Base-by-base conservation (phyloP, 768 basidiomycete genomes). In the Aureoboletus auriporus region DNA sequence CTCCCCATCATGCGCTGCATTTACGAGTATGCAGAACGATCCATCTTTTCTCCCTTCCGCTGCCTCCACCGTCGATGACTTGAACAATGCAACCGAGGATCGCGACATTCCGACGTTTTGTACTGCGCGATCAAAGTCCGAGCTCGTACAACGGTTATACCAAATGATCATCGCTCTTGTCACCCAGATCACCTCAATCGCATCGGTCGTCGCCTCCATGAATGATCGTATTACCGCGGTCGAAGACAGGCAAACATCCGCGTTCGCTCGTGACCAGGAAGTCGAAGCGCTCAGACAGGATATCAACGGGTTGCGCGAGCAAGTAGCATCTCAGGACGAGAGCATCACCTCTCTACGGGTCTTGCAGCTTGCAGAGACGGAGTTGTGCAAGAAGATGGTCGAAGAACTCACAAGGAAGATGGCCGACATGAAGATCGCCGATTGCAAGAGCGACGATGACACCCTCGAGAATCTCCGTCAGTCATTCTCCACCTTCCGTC, bases 151-250 rank as follows among this genome's bases (percentile, higher is more conserved):
- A 30, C 17, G 36, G 52, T 16, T 64, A n/a, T 50, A 41, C 35
- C 47, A 17, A 16, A 13, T 49, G 16, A 20, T 43, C 17, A 17
- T 17, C 14, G 20, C 36, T 11, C 20, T 49, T 6, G 8, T 38
- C 35, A 9, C 42, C 13, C 51, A 47, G 44, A 36, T 53, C 17
- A 5, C 42, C 6, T 5, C 33, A 17, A 34, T 53, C 5, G 51
- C 48, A 5, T 57, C 50, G 28, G 52, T 50, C 2, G 30, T 64
- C 29, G 46, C 53, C 14, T 44, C 44, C 0, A 57, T 63, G 44
- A 50, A 52, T 53, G 46, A 55, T 46, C 57, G 63, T 13, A 20
- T 62, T 17, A 28, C 44, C 14, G 38, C 29, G 5, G 39, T 57
- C 39, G 63, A 63, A 39, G 46, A 44, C 9, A 40, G 27, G 0